Percentiles rank a stretch among this genome's conserved stretches.
phyloP scores from a whole-genome alignment of 75 land plant genomes.

The Chamaecyparis obtusa region DNA sequence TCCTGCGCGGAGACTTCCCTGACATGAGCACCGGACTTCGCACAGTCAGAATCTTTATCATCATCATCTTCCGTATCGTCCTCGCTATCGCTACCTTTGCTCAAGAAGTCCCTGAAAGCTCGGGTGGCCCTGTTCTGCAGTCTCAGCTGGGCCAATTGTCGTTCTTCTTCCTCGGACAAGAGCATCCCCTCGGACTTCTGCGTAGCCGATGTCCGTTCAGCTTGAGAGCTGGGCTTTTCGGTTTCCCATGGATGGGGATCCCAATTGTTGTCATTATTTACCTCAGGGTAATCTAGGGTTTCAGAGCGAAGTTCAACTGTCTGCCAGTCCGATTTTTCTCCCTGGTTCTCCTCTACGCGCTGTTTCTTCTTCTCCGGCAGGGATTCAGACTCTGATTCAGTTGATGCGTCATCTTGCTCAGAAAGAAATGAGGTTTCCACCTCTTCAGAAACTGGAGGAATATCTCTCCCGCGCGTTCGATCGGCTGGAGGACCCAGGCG shows the following conservation, averaged over 20 bases:
- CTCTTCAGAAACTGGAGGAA: neutral
- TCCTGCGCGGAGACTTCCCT: slow-evolving; percentile 16
- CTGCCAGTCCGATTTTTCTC: neutral
- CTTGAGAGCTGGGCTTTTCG: neutral
- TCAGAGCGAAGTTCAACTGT: neutral
- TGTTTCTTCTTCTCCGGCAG: neutral
- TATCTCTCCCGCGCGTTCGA: neutral
- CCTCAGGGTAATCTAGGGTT: slow-evolving; percentile 11
- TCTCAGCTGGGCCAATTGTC: neutral
- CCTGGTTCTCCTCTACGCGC: neutral
- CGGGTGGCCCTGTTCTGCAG: slow-evolving; percentile 18
- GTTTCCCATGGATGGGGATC: neutral
- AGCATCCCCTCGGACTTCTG: neutral
- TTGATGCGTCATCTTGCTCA: no score
- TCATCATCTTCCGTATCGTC: slow-evolving; percentile 31
- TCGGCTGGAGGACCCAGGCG: slow-evolving; percentile 35
- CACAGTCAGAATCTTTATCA: neutral
- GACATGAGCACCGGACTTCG: neutral
- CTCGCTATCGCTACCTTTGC: neutral
- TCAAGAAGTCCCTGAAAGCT: slow-evolving; percentile 23
- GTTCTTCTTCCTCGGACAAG: slow-evolving; percentile 13
- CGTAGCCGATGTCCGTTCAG: neutral
- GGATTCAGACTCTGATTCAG: neutral
- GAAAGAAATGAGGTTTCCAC: no score
- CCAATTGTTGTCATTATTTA: neutral